These are phyloP conservation scores for Talaromyces sp. DNA, from an alignment of 2,329 filamentous ascomycete genomes.

Conservation along the genomic window DNA sequence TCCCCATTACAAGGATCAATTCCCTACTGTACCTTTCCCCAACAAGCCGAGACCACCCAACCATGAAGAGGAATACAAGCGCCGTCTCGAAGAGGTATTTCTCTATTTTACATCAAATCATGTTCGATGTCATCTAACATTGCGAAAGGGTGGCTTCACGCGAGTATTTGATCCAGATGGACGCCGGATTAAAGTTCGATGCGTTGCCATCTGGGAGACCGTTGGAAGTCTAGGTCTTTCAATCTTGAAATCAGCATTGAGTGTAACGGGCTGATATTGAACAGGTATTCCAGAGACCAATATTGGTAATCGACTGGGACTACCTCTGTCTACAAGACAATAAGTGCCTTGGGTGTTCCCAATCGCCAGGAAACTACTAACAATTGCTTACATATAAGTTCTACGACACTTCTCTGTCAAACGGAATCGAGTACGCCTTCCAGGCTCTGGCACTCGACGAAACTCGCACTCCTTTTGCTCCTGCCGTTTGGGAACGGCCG, in stretches of 20 bases:
- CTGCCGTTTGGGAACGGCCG: background rate
- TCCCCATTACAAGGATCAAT: background rate
- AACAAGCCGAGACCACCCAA: background rate
- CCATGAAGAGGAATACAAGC: background rate
- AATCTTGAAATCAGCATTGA: background rate
- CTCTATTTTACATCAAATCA: background rate
- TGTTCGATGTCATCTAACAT: background rate
- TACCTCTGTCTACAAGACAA: background rate
- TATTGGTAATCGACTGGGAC: background rate
- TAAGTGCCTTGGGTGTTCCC: background rate
- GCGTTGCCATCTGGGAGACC: background rate
- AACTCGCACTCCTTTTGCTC: background rate
- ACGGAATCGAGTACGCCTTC: background rate
- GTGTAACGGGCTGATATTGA: background rate
- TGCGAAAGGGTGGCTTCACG: background rate
- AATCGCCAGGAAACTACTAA: background rate
- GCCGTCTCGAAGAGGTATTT: background rate
- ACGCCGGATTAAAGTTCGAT: background rate
- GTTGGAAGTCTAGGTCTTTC: background rate
- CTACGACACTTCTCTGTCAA: background rate
- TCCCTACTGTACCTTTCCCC: background rate
- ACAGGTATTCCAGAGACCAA: background rate
- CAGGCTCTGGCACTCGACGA: background rate
- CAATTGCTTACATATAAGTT: background rate
- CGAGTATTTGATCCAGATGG: background rate